phyloP scores from a whole-genome alignment of 148 eudicot genomes.

The Vaccinium myrtillus region DNA sequence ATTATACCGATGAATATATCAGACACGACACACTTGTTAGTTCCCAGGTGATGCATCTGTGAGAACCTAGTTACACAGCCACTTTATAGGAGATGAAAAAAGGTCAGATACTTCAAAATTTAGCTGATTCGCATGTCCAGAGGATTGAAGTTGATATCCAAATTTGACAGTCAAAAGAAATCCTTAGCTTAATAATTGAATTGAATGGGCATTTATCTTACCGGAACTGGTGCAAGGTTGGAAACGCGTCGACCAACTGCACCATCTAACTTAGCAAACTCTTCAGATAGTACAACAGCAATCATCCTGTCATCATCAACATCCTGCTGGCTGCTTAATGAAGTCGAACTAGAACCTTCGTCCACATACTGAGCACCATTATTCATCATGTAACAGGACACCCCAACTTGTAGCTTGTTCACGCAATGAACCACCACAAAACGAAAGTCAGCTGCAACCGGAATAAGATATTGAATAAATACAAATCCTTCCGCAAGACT shows the following conservation, averaged over 20 bases:
- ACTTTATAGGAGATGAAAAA: background rate
- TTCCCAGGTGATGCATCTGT: background rate
- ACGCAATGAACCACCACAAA: constrained; percentile 2
- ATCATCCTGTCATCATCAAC: constrained; percentile 82
- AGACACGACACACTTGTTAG: background rate
- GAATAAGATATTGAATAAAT: background rate
- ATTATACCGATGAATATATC: background rate
- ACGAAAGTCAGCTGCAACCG: background rate
- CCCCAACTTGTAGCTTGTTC: constrained; percentile 11
- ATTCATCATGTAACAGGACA: constrained; percentile 34
- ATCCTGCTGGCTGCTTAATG: constrained; percentile 60
- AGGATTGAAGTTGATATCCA: background rate
- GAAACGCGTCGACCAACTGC: constrained; percentile 70
- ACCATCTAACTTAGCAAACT: constrained; percentile 66
- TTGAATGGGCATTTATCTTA: constrained; percentile 35
- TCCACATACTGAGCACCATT: constrained; percentile 41
- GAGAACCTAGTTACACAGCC: background rate
- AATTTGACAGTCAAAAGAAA: background rate
- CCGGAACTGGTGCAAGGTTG: constrained; percentile 73
- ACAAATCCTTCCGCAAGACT: background rate
- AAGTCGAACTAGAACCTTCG: constrained; percentile 71
- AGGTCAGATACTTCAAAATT: background rate
- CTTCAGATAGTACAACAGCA: constrained; percentile 80
- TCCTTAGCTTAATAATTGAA: background rate
- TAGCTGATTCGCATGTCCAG: background rate